Evolutionary conservation across 2,329 filamentous ascomycete genomes (phyloP).

Genomic region (Penicillium sp.): DNA sequence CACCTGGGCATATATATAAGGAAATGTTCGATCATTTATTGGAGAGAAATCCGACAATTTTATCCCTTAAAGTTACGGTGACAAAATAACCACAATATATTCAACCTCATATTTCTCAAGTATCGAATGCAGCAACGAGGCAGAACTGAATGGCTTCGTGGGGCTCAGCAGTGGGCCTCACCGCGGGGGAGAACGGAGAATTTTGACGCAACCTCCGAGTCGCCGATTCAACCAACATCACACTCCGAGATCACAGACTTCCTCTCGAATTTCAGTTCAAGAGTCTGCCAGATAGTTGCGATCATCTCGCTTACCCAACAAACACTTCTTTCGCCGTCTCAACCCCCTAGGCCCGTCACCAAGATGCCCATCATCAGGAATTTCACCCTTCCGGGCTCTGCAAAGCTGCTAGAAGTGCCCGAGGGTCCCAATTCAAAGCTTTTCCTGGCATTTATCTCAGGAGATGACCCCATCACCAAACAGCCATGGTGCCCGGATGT

Average conservation of each 20-base stretch:
- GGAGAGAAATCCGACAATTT: too few relatives aligned
- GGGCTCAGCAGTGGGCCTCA: too few relatives aligned
- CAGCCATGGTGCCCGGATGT: constrained; percentile 49
- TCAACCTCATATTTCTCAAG: too few relatives aligned
- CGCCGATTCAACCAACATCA: neutral
- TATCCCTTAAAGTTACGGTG: too few relatives aligned
- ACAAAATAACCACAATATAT: too few relatives aligned
- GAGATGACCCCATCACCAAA: constrained; percentile 38
- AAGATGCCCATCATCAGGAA: constrained; percentile 35
- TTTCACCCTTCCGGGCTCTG: constrained; percentile 24
- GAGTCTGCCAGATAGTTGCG: neutral
- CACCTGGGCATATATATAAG: too few relatives aligned
- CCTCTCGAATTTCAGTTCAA: too few relatives aligned
- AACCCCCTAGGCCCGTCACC: neutral
- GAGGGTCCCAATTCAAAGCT: constrained; percentile 22
- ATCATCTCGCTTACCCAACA: neutral
- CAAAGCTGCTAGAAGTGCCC: constrained; percentile 32
- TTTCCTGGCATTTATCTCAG: constrained; percentile 45
- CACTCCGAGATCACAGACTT: too few relatives aligned
- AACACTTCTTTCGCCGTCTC: neutral
- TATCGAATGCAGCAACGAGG: too few relatives aligned
- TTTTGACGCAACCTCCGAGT: neutral
- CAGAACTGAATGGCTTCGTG: too few relatives aligned
- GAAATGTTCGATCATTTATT: too few relatives aligned
- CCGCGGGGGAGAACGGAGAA: too few relatives aligned